phyloP scores from a whole-genome alignment of 2,329 filamentous ascomycete genomes.

The Capronia epimyces region DNA sequence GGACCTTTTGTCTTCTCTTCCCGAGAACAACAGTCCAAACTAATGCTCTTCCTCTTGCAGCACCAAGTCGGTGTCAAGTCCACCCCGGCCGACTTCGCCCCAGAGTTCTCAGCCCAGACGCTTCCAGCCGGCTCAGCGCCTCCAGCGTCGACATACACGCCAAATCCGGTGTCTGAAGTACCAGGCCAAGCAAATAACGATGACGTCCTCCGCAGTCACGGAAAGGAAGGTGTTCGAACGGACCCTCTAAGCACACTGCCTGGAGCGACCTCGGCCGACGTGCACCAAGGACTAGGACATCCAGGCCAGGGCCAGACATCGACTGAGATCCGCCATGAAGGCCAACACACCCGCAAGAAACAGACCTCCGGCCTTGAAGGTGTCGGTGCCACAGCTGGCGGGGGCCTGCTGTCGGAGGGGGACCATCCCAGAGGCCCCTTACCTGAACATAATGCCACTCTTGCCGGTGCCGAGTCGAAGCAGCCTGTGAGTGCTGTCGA shows the following conservation, averaged over 20 bases:
- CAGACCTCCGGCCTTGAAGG: constrained; percentile 42
- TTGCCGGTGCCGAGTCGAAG: constrained; percentile 19
- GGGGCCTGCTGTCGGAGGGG: constrained; percentile 14
- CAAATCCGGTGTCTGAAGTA: constrained; percentile 30
- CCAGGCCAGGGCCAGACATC: constrained; percentile 48
- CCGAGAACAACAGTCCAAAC: constrained; percentile 1
- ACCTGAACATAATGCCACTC: constrained; percentile 16
- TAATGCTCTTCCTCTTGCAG: constrained; percentile 39
- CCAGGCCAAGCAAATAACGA: constrained; percentile 40
- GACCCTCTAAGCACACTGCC: constrained; percentile 44
- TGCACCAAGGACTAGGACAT: constrained; percentile 51
- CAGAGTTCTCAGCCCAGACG: constrained; percentile 60
- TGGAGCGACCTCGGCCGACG: constrained; percentile 50
- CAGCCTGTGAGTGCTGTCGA: constrained; percentile 13
- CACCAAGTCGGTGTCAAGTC: constrained; percentile 59
- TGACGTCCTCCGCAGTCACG: constrained; percentile 37
- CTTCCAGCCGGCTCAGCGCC: constrained; percentile 61
- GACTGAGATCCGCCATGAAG: constrained; percentile 46
- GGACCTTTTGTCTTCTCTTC: too few relatives aligned
- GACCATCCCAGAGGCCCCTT: constrained; percentile 13
- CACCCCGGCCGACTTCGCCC: constrained; percentile 50
- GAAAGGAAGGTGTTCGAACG: constrained; percentile 40
- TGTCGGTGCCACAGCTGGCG: constrained; percentile 32
- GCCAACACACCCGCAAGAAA: constrained; percentile 40
- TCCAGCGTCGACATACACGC: constrained; percentile 37